Evolutionary conservation across 768 basidiomycete species (phyloP).

Genomic region (Tylopilus subfusipes): DNA sequence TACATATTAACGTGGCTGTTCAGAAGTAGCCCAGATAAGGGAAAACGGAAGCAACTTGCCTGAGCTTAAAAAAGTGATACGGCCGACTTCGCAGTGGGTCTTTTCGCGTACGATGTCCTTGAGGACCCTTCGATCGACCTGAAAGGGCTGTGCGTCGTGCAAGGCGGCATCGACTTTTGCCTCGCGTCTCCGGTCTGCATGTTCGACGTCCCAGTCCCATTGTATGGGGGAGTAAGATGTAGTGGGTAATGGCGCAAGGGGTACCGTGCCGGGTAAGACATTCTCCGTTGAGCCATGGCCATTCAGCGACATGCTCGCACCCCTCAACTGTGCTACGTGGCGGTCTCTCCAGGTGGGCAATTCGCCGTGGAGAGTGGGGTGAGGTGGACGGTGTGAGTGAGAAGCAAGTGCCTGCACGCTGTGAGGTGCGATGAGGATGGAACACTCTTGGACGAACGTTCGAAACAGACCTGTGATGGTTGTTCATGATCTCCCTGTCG

Average conservation of each 20-base stretch:
- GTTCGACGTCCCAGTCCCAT: conserved; percentile 74
- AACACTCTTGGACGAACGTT: conserved; percentile 3
- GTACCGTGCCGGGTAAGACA: conserved; percentile 22
- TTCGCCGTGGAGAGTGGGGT: not conserved
- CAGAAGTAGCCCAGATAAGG: conserved; percentile 10
- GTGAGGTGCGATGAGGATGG: not conserved
- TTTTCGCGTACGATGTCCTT: conserved; percentile 77
- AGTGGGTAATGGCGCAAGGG: conserved; percentile 12
- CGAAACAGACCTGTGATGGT: conserved; percentile 20
- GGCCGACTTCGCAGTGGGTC: conserved; percentile 59
- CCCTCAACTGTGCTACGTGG: conserved; percentile 3
- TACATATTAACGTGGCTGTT: conserved; percentile 28
- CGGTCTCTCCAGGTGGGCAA: conserved; percentile 4
- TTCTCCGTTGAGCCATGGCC: not conserved
- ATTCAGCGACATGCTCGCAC: conserved; percentile 10
- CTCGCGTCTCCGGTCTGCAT: conserved; percentile 65
- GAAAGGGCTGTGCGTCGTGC: conserved; percentile 64
- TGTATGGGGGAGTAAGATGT: conserved; percentile 31
- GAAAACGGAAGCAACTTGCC: conserved; percentile 42
- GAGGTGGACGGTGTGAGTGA: not conserved
- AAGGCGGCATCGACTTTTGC: conserved; percentile 57
- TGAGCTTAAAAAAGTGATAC: conserved; percentile 71
- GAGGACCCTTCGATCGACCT: conserved; percentile 69
- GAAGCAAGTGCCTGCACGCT: not conserved
- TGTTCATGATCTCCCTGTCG: conserved; percentile 6